Percentiles rank a stretch among this genome's conserved stretches.
phyloP scores from a whole-genome alignment of 2,329 filamentous ascomycete species.

The Coleophoma eucalyptorum region DNA sequence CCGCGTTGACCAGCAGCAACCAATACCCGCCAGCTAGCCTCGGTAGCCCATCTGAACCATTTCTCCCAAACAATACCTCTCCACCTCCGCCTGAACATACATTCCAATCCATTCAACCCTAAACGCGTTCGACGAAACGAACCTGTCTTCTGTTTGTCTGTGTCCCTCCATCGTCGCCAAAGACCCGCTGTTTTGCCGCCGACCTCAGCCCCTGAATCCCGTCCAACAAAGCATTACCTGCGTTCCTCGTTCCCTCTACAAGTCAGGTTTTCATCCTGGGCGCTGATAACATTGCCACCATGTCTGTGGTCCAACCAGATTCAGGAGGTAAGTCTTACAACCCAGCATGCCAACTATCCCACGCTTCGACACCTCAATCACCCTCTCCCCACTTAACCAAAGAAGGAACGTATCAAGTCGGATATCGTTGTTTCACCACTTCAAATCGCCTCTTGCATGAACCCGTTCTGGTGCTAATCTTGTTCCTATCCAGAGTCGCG shows the following conservation, averaged over 20 bases:
- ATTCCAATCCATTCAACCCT: not conserved
- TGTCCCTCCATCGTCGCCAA: too few species aligned
- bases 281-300: conserved; percentile 15
- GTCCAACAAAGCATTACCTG: too few species aligned
- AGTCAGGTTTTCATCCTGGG: conserved; percentile 8
- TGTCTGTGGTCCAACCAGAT: conserved; percentile 26
- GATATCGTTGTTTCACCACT: conserved; percentile 23
- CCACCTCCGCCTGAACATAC: conserved; percentile 1
- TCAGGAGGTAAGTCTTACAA: conserved; percentile 20
- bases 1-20: too few species aligned
- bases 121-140: too few species aligned
- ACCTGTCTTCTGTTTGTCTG: too few species aligned
- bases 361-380: conserved; percentile 16
- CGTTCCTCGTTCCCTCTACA: too few species aligned
- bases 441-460: conserved; percentile 19
- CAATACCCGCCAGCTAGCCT: conserved; percentile 1
- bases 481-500: conserved; percentile 19
- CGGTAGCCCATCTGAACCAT: not conserved
- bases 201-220: too few species aligned
- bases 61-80: conserved; percentile 1
- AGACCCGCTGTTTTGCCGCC: too few species aligned
- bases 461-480: conserved; percentile 22
- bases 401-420: conserved; percentile 24
- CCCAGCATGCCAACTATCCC: conserved; percentile 13
- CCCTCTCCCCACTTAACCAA: conserved; percentile 21